Conservation (phyloP, 2,329 filamentous ascomycete genomes). For the Fusarium algeriense region DNA sequence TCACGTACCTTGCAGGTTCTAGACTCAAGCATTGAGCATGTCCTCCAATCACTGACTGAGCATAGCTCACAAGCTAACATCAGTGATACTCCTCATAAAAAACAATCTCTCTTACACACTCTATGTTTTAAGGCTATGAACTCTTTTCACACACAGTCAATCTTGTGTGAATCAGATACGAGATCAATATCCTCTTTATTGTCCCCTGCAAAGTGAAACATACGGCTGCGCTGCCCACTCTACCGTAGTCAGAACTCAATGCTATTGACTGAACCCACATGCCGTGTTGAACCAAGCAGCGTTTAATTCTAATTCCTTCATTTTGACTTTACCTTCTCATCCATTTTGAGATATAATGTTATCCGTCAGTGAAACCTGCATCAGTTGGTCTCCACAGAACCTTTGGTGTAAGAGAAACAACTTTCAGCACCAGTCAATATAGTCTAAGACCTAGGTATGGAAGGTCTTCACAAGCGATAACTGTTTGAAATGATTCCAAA, state of each 20-base stretch:
- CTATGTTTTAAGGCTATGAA: background rate
- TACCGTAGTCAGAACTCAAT: background rate
- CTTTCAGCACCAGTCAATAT: too few relatives aligned
- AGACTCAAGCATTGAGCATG: background rate
- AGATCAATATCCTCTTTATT: background rate
- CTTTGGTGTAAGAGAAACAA: background rate
- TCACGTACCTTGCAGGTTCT: background rate
- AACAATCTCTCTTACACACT: background rate
- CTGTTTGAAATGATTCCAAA: too few relatives aligned
- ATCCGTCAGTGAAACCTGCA: background rate
- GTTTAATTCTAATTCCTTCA: too few relatives aligned
- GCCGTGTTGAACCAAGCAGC: too few relatives aligned
- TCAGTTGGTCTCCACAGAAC: background rate
- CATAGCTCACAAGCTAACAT: background rate
- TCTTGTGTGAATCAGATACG: background rate
- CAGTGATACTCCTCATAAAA: background rate
- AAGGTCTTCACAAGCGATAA: too few relatives aligned
- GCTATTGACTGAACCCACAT: background rate
- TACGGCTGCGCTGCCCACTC: background rate
- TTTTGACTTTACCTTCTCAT: too few relatives aligned
- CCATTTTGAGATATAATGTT: background rate
- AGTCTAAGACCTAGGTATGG: too few relatives aligned
- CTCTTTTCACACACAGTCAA: background rate
- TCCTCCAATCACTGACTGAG: background rate
- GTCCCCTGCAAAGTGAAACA: background rate